Percentiles rank a stretch among this genome's conserved stretches.
Evolutionary conservation across 129 eudicot species (phyloP).

Genomic region (Gnaphalium uliginosum): DNA sequence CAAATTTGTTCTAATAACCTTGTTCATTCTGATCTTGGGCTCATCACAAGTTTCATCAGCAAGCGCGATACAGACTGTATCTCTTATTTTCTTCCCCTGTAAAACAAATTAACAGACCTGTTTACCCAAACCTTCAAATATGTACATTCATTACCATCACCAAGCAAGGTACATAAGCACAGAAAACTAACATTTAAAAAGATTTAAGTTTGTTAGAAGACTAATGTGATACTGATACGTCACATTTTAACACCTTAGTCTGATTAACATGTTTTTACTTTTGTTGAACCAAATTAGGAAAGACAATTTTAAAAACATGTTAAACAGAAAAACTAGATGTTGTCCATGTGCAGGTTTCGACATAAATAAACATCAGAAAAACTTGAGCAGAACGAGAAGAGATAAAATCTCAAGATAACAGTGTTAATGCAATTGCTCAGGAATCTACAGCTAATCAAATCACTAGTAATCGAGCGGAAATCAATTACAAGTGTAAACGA

Average conservation of each 20-base stretch:
- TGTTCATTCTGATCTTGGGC: constrained; percentile 74
- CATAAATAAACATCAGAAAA: too few species aligned
- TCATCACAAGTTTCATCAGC: constrained; percentile 78
- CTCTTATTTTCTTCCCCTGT: constrained; percentile 75
- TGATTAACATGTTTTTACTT: too few species aligned
- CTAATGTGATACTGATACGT: neutral
- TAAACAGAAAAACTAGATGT: too few species aligned
- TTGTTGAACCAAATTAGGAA: too few species aligned
- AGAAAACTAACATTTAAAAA: neutral
- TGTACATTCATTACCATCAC: neutral
- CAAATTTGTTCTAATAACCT: constrained; percentile 65
- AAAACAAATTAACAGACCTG: constrained; percentile 6
- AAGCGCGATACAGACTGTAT: constrained; percentile 70
- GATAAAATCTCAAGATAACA: neutral
- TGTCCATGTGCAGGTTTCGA: too few species aligned
- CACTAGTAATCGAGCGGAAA: too few species aligned
- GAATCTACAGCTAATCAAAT: too few species aligned
- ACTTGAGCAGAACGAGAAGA: neutral
- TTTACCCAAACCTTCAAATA: neutral
- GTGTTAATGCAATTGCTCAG: too few species aligned
- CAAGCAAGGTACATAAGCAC: constrained; percentile 10
- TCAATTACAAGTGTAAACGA: too few species aligned
- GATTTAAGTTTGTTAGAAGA: neutral
- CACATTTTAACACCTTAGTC: neutral
- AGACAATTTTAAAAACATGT: too few species aligned